A percentile compares a stretch with the other conserved stretches of the same genome.
Conservation (phyloP, 1,284 basidiomycete genomes). For the Apiotrichum sp. region DNA sequence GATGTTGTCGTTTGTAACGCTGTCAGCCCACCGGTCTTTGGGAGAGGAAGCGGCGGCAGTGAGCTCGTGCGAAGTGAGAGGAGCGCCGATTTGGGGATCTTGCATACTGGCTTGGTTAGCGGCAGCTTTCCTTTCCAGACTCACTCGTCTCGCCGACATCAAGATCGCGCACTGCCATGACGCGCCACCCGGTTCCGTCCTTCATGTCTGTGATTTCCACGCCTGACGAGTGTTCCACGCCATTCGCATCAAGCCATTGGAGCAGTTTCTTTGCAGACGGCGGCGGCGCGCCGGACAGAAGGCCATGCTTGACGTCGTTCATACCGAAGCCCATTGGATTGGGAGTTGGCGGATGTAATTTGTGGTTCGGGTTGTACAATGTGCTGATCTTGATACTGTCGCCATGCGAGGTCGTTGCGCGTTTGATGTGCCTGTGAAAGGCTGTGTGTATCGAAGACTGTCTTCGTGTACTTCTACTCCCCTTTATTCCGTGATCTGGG, state of each 20-base stretch:
- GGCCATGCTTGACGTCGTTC: slow-evolving; percentile 5
- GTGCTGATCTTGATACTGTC: background rate
- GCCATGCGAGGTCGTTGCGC: no score
- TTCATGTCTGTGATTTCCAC: slow-evolving; percentile 20
- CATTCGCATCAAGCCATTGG: slow-evolving; percentile 20
- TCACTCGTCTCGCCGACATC: slow-evolving; percentile 19
- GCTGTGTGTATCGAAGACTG: no score
- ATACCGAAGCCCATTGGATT: background rate
- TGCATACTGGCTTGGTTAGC: slow-evolving; percentile 31
- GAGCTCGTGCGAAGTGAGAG: slow-evolving; percentile 37
- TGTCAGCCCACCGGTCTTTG: background rate
- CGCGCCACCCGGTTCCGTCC: slow-evolving; percentile 20
- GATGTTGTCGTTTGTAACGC: slow-evolving; percentile 3
- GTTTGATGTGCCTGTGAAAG: no score
- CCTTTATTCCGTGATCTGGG: no score
- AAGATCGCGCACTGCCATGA: slow-evolving; percentile 14
- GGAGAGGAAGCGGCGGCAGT: slow-evolving; percentile 10
- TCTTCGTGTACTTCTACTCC: no score
- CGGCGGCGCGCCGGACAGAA: slow-evolving; percentile 7
- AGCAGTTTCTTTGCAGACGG: slow-evolving; percentile 17
- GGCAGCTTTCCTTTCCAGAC: background rate
- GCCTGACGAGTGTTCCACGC: slow-evolving; percentile 7
- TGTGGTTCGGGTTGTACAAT: no score
- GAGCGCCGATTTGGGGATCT: slow-evolving; percentile 41
- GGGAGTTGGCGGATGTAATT: no score